Base-by-base conservation (phyloP, 2,329 filamentous ascomycete species). In the Sporothrix curviconia region DNA sequence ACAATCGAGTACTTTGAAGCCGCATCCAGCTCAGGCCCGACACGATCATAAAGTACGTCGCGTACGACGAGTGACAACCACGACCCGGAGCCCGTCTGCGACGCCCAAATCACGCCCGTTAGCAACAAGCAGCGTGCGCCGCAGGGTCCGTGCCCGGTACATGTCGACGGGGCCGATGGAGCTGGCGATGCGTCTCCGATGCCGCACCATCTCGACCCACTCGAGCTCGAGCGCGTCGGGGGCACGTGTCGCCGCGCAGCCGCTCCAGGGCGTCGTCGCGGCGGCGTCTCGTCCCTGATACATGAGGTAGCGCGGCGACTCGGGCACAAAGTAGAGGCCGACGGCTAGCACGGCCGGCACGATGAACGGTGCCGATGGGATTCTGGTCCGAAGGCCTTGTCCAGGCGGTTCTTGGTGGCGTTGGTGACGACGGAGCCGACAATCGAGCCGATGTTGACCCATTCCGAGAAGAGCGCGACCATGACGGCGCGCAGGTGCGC, bases 51-150 rank as follows among this genome's bases (percentile, higher is more conserved):
- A 76, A 80, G 64, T 79, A 79, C 3, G 77, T 78, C 7, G 72
- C 67, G 59, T 79, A 80, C 40, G 71, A 74, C n/a, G n/a, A 60
- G 79, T 78, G 43, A 78, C 65, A 78, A 80, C 75, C 76, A 79
- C 0, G 73, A 70, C 4, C 77, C 77, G 0, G 72, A 69, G 0
- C 69, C 73, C 0, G 71, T 71, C 59, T 78, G 75, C 14, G 72
- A 74, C 0, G 72, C 73, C n/a, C n/a, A n/a, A 34, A 78, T 78
- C 54, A 75, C 71, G 19, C 71, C 73, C 58, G n/a, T n/a, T 74
- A 78, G 64, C 74, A 79, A n/a, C n/a, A n/a, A 80, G 68, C 3
- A 79, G 67, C 2, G 77, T 80, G 5, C 77, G 73, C 14, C 77
- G 70, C 8, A 79, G 68, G 54, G n/a, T 80, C 74, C 12, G 70